Base-by-base conservation (phyloP, 768 basidiomycete species). In the Pleurotus platypus region DNA sequence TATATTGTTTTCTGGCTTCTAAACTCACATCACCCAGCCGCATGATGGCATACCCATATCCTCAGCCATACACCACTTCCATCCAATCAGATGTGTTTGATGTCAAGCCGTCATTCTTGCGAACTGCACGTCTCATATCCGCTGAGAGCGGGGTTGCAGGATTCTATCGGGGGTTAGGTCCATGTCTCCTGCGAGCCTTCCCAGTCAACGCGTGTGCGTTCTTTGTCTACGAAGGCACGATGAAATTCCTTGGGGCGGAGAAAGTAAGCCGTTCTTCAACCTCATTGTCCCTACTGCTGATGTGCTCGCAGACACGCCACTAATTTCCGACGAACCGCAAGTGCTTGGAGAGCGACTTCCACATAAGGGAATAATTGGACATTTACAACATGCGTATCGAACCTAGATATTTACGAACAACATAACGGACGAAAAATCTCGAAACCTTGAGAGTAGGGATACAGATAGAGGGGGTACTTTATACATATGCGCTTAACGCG, bases 121-220 rank as follows among this genome's bases (percentile, higher is more conserved):
- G 68, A 12, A 80, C 82, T 4, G 80, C 80, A 3, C 72, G 78
- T 48, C 74, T 78, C 42, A 87, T 89, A 39, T 78, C 82, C 64
- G 59, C 70, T 30, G 73, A 72, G 22, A 78, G 84, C 49, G 87
- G 86, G 5, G 55, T 77, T 40, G 59, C 71, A 42, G 85, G 86
- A 30, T 87, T 83, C 64, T 83, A 78, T 69, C 78, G 88, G 61
- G 90, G 89, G 1, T 72, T 90, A 24, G 81, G 78, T 9, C 88
- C 89, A 35, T 83, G 81, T 56, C 71, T 89, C 22, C 69, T 91
- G 58, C 77, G 89, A 59, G 87, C 90, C 16, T 88, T 91, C 70
- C 90, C 90, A 12, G 81, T 84, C 0, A 92, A 92, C 67, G 89
- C 89, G 0, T 86, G 83, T 48, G 90, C 89, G 0, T 76, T 88